These are phyloP conservation scores for Chionographis japonica DNA, from an alignment of 106 monocot genomes.

Conservation along the genomic window DNA sequence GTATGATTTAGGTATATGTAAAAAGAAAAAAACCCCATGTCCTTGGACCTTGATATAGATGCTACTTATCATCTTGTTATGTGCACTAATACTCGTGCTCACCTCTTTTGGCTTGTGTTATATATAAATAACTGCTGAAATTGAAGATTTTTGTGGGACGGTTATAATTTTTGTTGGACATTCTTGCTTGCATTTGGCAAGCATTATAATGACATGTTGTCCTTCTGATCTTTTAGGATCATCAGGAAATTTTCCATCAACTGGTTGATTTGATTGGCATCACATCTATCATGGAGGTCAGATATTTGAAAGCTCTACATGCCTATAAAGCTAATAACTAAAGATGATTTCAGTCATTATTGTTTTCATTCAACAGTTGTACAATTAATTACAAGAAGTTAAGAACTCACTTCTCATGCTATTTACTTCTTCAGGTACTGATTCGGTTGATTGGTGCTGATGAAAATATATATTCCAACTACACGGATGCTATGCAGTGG, in stretches of 20 bases:
- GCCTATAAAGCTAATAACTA: not conserved
- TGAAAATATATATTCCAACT: constrained; percentile 71
- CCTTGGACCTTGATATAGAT: no score
- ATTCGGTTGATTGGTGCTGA: constrained; percentile 94
- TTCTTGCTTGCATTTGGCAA: not conserved
- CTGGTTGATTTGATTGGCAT: constrained; percentile 93
- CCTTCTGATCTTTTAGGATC: constrained; percentile 41
- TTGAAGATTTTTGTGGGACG: no score
- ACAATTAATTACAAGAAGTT: not conserved
- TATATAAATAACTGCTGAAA: no score
- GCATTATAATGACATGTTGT: not conserved
- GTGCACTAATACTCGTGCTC: no score
- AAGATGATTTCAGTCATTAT: not conserved
- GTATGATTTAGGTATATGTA: no score
- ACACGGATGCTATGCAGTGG: constrained; percentile 71
- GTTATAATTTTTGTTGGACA: no score
- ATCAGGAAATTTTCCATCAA: constrained; percentile 77
- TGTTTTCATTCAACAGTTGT: not conserved
- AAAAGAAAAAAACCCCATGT: no score
- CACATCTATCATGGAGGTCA: constrained; percentile 98
- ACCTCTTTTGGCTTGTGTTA: no score
- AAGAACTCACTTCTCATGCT: not conserved
- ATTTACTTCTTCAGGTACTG: constrained; percentile 48
- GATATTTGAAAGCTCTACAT: not conserved
- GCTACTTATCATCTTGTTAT: no score